Conservation (phyloP, 768 basidiomycete genomes). For the Strobilomyces echinocephalus region DNA sequence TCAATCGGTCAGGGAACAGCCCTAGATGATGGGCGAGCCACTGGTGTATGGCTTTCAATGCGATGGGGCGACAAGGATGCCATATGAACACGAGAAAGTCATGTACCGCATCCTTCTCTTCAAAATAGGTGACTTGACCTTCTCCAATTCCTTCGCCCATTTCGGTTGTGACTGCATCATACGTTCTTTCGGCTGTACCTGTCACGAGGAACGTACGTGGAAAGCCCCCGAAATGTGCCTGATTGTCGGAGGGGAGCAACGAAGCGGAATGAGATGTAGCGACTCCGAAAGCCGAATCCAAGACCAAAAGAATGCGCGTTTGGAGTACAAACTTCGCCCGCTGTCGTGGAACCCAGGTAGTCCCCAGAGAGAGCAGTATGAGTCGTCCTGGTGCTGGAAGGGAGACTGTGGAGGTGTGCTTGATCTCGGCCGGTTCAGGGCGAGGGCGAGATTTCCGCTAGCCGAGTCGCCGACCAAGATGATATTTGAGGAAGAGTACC, state of each 20-base stretch:
- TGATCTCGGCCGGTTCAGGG: constrained; percentile 54
- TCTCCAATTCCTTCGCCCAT: constrained; percentile 32
- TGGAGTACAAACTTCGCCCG: constrained; percentile 29
- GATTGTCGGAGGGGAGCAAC: constrained; percentile 28
- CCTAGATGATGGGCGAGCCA: constrained; percentile 32
- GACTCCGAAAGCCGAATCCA: constrained; percentile 42
- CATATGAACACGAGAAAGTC: constrained; percentile 48
- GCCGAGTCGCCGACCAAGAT: constrained; percentile 73
- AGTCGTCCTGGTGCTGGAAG: constrained; percentile 46
- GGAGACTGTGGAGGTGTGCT: constrained; percentile 19
- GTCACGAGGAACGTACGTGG: constrained; percentile 56
- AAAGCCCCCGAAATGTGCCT: constrained; percentile 48
- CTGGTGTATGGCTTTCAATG: constrained; percentile 43
- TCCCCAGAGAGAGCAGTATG: constrained; percentile 55
- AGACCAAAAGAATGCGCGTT: constrained; percentile 42
- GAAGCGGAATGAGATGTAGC: constrained; percentile 61
- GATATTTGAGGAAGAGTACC: constrained; percentile 57
- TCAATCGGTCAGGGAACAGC: not conserved
- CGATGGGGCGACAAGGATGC: constrained; percentile 48
- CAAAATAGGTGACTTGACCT: constrained; percentile 44
- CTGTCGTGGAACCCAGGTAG: constrained; percentile 4
- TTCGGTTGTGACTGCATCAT: constrained; percentile 50
- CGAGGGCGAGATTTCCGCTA: constrained; percentile 67
- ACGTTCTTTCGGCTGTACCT: constrained; percentile 54
- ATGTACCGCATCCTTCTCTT: constrained; percentile 49